These are phyloP conservation scores for Vitis vinifera DNA, from an alignment of 164 flowering plant genomes.

Conservation along the genomic window DNA sequence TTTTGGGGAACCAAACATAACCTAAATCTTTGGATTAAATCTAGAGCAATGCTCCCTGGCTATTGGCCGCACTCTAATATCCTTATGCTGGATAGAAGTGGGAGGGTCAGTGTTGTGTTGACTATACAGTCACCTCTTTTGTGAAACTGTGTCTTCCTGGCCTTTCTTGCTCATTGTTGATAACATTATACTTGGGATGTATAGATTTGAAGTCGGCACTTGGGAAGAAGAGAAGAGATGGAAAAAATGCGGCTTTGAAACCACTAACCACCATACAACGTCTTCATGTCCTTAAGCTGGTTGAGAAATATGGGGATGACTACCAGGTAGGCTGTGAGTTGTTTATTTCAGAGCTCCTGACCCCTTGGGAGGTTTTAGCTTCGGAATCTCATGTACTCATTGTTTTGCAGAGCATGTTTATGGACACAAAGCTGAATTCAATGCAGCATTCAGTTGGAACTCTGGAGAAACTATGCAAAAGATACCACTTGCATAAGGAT, in stretches of 20 bases:
- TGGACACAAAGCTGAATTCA: conserved; percentile 75
- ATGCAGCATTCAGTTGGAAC: conserved; percentile 89
- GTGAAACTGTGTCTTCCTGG: neutral
- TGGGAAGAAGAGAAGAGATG: conserved; percentile 89
- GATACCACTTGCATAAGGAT: conserved; percentile 50
- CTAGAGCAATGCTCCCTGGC: too few relatives aligned
- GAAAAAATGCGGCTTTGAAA: conserved; percentile 57
- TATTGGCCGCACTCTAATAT: too few relatives aligned
- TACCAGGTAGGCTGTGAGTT: conserved; percentile 51
- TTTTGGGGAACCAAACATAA: too few relatives aligned
- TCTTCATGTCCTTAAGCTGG: conserved; percentile 47
- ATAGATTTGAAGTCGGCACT: conserved; percentile 84
- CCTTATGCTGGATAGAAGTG: too few relatives aligned
- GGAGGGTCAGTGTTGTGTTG: too few relatives aligned
- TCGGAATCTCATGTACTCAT: neutral
- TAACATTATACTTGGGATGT: neutral
- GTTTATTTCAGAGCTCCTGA: neutral
- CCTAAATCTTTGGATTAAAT: too few relatives aligned
- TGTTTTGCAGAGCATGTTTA: conserved; percentile 76
- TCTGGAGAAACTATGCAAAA: conserved; percentile 70
- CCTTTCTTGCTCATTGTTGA: neutral
- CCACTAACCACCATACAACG: conserved; percentile 82
- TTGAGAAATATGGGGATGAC: conserved; percentile 81
- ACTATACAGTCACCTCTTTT: too few relatives aligned
- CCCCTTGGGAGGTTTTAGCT: neutral